Conservation (phyloP, 2,329 filamentous ascomycete species). For the Colletotrichum siamense region DNA sequence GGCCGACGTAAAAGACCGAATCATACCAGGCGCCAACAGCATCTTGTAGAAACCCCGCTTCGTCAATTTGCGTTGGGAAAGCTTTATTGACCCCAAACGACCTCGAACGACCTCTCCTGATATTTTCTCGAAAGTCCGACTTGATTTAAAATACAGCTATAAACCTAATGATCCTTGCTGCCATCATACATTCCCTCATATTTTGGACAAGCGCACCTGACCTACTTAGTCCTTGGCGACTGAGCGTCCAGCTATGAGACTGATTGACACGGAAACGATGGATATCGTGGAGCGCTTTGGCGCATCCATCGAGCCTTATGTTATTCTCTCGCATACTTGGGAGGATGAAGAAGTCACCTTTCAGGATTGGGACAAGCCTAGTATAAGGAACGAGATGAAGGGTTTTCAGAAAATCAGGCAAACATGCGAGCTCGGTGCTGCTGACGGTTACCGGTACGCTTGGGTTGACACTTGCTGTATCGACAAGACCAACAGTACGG, state of each 20-base stretch:
- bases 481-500: not conserved
- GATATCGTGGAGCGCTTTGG: not conserved
- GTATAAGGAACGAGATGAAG: not conserved
- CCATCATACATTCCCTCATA: not conserved
- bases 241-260: not conserved
- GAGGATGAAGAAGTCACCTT: not conserved
- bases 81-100: not conserved
- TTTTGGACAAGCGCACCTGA: not conserved
- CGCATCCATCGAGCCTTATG: not conserved
- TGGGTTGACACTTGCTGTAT: not conserved
- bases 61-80: not conserved
- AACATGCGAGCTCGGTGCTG: not conserved
- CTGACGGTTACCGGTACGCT: not conserved
- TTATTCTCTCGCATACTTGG: not conserved
- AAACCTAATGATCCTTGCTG: not conserved
- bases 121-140: not conserved
- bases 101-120: not conserved
- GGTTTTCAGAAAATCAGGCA: not conserved
- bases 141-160: not conserved
- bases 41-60: not conserved
- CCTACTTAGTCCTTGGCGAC: not conserved
- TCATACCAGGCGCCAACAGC: not conserved
- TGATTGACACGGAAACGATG: not conserved
- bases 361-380: not conserved
- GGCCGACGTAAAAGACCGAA: not conserved